A percentile compares a stretch with the other conserved stretches of the same genome.
These are phyloP conservation scores for Plasmodium berghei DNA, from an alignment of 169 alveolate genomes.

Conservation along the genomic window DNA sequence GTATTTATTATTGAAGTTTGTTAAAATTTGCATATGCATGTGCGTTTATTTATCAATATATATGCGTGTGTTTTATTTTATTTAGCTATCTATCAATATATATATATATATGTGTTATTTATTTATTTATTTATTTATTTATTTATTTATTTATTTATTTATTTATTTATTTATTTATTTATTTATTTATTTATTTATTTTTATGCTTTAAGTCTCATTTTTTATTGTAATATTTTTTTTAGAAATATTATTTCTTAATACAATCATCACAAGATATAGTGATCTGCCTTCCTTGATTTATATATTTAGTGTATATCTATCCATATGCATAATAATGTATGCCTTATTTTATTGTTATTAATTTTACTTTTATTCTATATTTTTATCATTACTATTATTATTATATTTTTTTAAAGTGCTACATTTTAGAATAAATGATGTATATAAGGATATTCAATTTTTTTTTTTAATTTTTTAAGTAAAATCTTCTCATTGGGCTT, in stretches of 20 bases:
- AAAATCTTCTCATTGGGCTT: no score
- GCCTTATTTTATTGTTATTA: conserved; percentile 60
- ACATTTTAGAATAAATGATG: no score
- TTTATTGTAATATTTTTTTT: conserved; percentile 53
- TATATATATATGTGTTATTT: conserved; percentile 12
- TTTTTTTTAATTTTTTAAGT: no score
- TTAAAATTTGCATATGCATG: conserved; percentile 8
- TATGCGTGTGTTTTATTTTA: not conserved
- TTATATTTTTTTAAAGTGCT: no score
- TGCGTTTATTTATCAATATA: not conserved
- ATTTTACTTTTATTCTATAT: conserved; percentile 15
- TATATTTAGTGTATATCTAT: conserved; percentile 17
- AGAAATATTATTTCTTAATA: conserved; percentile 25
- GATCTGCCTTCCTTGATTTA: conserved; percentile 18
- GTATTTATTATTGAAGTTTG: not conserved
- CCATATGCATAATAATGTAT: conserved; percentile 7
- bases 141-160: conserved; percentile 1
- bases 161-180: conserved; percentile 2
- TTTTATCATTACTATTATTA: no score
- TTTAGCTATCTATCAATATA: conserved; percentile 1
- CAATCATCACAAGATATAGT: conserved; percentile 14
- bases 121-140: conserved; percentile 1
- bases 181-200: conserved; percentile 3
- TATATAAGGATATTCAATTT: no score
- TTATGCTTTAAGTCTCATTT: conserved; percentile 31